Evolutionary conservation across 768 basidiomycete genomes (phyloP).

Genomic region (Auricularia sp.): DNA sequence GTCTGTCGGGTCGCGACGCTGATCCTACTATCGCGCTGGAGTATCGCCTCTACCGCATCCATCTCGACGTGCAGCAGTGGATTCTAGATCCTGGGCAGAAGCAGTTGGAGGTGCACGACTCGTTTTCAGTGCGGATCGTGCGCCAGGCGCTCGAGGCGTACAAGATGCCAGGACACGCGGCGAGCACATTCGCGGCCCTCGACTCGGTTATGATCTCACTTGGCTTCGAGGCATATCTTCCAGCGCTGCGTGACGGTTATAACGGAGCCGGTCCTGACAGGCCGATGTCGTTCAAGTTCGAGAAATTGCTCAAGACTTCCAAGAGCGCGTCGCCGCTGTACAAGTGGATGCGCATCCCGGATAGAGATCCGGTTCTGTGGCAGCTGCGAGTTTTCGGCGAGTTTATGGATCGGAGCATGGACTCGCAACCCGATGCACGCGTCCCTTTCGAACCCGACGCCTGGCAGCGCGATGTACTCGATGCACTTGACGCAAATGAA

Average conservation of each 20-base stretch:
- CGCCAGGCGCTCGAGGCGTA: conserved; percentile 38
- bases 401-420: conserved; percentile 66
- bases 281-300: conserved; percentile 40
- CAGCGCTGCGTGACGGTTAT: conserved; percentile 11
- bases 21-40: conserved; percentile 41
- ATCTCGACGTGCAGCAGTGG: conserved; percentile 46
- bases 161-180: conserved; percentile 19
- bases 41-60: conserved; percentile 40
- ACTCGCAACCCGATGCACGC: conserved; percentile 44
- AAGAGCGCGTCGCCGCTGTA: conserved; percentile 31
- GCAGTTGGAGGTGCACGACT: conserved; percentile 31
- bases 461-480: conserved; percentile 61
- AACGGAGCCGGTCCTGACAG: conserved; percentile 19
- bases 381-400: conserved; percentile 62
- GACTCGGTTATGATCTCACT: conserved; percentile 32
- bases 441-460: conserved; percentile 59
- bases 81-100: conserved; percentile 34
- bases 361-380: conserved; percentile 47
- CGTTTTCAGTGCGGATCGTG: conserved; percentile 37
- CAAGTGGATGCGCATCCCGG: conserved; percentile 45
- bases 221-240: conserved; percentile 36
- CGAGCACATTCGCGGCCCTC: conserved; percentile 27
- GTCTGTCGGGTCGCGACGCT: conserved; percentile 16
- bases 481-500: conserved; percentile 46
- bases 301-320: conserved; percentile 41